A percentile compares a stretch with the other conserved stretches of the same genome.
phyloP scores from a whole-genome alignment of 331 rosid species.

The Telfairia occidentalis region DNA sequence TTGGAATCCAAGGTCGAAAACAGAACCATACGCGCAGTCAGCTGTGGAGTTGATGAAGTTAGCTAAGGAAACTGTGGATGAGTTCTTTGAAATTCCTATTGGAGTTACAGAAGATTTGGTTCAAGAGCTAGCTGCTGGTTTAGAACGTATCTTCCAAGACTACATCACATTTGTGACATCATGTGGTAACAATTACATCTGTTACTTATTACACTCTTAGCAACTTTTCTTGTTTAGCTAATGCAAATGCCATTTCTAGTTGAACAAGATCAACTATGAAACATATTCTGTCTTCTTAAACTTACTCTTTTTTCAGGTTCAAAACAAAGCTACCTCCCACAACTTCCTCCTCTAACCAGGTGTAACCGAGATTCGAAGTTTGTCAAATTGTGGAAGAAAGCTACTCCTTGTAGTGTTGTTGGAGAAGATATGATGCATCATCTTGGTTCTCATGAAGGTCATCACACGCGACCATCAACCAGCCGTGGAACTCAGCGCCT shows the following conservation, averaged over 20 bases:
- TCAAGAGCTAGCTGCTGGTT: constrained; percentile 58
- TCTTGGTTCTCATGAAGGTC: constrained; percentile 37
- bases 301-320: constrained; percentile 41
- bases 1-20: constrained; percentile 93
- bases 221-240: neutral
- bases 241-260: neutral
- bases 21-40: constrained; percentile 68
- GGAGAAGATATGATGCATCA: constrained; percentile 25
- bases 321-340: constrained; percentile 65
- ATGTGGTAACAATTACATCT: constrained; percentile 44
- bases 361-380: constrained; percentile 73
- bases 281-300: neutral
- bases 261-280: neutral
- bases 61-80: constrained; percentile 44
- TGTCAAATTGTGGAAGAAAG: constrained; percentile 55
- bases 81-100: constrained; percentile 64
- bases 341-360: constrained; percentile 77
- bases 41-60: constrained; percentile 50
- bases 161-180: constrained; percentile 63
- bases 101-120: constrained; percentile 65
- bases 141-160: constrained; percentile 50
- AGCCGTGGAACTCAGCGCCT: constrained; percentile 95
- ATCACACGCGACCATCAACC: constrained; percentile 64
- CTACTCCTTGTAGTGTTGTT: constrained; percentile 44
- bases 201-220: neutral